These are phyloP conservation scores for Lasiodiplodia sp. DNA, from an alignment of 2,329 filamentous ascomycete species.

Conservation along the genomic window DNA sequence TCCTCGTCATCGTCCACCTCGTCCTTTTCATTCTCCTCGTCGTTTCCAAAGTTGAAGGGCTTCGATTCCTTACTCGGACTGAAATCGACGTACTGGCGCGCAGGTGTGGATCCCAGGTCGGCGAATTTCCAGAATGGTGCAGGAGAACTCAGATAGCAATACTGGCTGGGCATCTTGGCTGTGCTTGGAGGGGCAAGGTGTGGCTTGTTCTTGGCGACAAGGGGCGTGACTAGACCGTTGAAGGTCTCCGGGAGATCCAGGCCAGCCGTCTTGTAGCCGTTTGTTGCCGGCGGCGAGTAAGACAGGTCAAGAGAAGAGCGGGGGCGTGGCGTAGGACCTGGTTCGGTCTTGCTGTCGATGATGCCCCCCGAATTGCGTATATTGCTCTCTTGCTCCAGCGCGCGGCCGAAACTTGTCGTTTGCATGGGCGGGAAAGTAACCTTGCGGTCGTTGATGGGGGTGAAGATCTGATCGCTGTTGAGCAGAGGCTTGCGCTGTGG, in stretches of 20 bases:
- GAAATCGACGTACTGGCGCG: conserved; percentile 50
- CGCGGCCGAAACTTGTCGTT: conserved; percentile 10
- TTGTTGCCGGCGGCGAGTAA: conserved; percentile 26
- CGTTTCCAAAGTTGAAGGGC: conserved; percentile 28
- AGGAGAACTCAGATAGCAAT: conserved; percentile 84
- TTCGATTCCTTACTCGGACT: conserved; percentile 47
- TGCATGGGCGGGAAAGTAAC: conserved; percentile 35
- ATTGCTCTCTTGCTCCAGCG: conserved; percentile 23
- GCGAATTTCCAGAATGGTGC: conserved; percentile 90
- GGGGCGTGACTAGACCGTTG: conserved; percentile 65
- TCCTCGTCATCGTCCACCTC: conserved; percentile 37
- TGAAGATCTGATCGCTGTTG: conserved; percentile 28
- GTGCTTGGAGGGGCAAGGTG: conserved; percentile 81
- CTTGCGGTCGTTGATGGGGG: conserved; percentile 38
- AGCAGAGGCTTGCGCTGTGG: conserved; percentile 36
- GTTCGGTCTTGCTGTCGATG: conserved; percentile 25
- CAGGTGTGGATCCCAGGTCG: conserved; percentile 76
- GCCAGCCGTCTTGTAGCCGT: conserved; percentile 24
- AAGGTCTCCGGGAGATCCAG: conserved; percentile 33
- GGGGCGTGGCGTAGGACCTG: conserved; percentile 20
- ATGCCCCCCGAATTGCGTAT: background rate
- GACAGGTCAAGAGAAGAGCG: conserved; percentile 23
- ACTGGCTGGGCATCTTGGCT: conserved; percentile 80
- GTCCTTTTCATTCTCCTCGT: conserved; percentile 42
- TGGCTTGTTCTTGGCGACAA: conserved; percentile 75